Conservation (phyloP, 495 filamentous ascomycete species). For the Penicillium maclennaniae region DNA sequence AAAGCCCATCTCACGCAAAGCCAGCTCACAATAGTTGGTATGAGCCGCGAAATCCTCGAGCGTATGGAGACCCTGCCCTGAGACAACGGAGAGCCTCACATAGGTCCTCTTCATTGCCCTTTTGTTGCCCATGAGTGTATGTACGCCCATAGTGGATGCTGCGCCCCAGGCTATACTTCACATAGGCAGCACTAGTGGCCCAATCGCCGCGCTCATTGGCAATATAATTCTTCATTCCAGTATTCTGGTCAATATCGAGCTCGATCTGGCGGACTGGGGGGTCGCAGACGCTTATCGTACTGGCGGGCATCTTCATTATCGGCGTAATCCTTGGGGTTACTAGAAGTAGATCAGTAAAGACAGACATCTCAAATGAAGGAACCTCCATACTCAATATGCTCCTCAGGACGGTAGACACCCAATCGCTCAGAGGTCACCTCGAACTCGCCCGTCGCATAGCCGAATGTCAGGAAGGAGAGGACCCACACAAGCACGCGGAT, state of each 20-base stretch:
- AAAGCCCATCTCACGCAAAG: constrained; percentile 79
- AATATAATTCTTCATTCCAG: constrained; percentile 99
- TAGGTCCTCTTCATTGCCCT: constrained; percentile 78
- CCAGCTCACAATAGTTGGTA: constrained; percentile 90
- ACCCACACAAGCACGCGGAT: constrained; percentile 91
- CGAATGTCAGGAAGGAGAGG: constrained; percentile 86
- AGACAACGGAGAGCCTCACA: constrained; percentile 85
- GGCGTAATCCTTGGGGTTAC: constrained; percentile 85
- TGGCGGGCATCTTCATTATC: constrained; percentile 82
- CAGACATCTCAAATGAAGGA: not conserved
- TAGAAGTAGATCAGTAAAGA: constrained; percentile 7
- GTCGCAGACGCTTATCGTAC: constrained; percentile 78
- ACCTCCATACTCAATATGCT: constrained; percentile 69
- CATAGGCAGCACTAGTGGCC: constrained; percentile 87
- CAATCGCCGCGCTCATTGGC: constrained; percentile 80
- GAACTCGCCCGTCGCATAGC: constrained; percentile 95
- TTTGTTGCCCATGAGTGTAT: constrained; percentile 65
- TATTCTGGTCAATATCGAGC: constrained; percentile 75
- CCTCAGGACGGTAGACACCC: constrained; percentile 90
- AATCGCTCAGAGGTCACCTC: constrained; percentile 91
- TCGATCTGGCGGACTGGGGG: constrained; percentile 72
- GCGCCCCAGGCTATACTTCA: constrained; percentile 77
- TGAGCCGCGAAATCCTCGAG: constrained; percentile 96
- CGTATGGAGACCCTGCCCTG: constrained; percentile 87
- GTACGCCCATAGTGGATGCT: constrained; percentile 86